Evolutionary conservation across 768 basidiomycete species (phyloP).

Genomic region (Lactarius pseudohatsudake): DNA sequence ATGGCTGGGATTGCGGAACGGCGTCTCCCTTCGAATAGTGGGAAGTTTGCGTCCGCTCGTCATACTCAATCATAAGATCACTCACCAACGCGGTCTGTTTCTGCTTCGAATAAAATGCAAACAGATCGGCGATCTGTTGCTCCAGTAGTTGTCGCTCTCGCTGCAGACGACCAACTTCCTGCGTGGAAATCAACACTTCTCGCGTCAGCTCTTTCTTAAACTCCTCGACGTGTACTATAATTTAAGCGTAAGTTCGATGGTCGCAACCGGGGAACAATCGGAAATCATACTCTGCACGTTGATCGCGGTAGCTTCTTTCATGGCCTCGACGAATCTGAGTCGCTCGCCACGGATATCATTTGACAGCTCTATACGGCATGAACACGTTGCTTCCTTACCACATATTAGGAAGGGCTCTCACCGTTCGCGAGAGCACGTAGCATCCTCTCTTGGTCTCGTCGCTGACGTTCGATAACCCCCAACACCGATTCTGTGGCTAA

Average conservation of each 20-base stretch:
- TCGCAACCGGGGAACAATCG: neutral
- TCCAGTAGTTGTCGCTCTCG: constrained; percentile 64
- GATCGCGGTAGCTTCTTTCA: constrained; percentile 89
- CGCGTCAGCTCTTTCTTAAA: constrained; percentile 78
- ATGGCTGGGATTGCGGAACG: constrained; percentile 7
- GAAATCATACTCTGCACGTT: constrained; percentile 66
- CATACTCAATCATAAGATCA: neutral
- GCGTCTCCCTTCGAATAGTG: constrained; percentile 3
- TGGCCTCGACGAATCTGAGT: constrained; percentile 87
- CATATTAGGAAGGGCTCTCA: constrained; percentile 33
- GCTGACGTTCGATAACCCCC: constrained; percentile 64
- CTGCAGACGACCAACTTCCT: constrained; percentile 69
- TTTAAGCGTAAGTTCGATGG: constrained; percentile 18
- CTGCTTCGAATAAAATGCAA: constrained; percentile 70
- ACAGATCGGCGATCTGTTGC: constrained; percentile 70
- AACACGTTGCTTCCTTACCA: constrained; percentile 1
- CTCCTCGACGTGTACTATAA: constrained; percentile 77
- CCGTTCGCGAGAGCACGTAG: constrained; percentile 66
- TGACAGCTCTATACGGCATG: constrained; percentile 60
- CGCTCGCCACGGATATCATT: constrained; percentile 85
- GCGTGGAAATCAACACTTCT: constrained; percentile 72
- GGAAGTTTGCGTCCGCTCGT: neutral
- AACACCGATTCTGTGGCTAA: constrained; percentile 58
- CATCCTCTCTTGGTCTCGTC: constrained; percentile 70
- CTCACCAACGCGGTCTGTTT: constrained; percentile 41